Base-by-base conservation (phyloP, 2,329 filamentous ascomycete genomes). In the Aspergillus hortae region DNA sequence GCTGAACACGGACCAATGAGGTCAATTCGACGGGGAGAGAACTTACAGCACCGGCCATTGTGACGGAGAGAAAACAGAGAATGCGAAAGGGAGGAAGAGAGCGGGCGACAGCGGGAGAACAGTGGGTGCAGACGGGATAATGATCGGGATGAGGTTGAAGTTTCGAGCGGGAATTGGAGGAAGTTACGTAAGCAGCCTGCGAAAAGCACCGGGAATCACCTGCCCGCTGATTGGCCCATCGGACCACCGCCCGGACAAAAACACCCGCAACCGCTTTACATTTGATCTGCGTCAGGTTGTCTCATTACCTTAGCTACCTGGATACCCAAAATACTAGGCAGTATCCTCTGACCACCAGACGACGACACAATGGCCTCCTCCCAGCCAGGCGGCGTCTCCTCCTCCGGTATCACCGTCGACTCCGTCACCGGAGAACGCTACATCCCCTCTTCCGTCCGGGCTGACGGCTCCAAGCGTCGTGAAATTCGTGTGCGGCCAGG, bases 401-500 rank as follows among this genome's bases (percentile, higher is more conserved):
- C 60, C 46, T 78, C 89, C 38, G 89, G 89, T 61, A 92, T 92
- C 67, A 87, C 92, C 62, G 87, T 87, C 48, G 86, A 92, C 68
- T 82, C 85, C 46, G 70, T 73, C 57, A 89, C 84, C 61, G 95
- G 94, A 67, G 84, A 91, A 67, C 89, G 92, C 42, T 87, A 91
- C 62, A 97, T 99, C 52, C 94, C 94, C 23, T 83, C 92, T 41
- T 97, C 92, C 0, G 77, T 84, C 41, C 88, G 95, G 49, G 76
- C 94, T 21, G 94, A 99, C 68, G 94, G 94, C 52, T 90, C 88
- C 46, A 89, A 89, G n/a, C 85, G 94, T 51, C 95, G 89, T 67
- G 92, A 96, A 65, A 97, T 97, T 68, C 90, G 90, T 66, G 90
- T 99, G 55, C 85, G 90, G 27, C 92, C 94, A 0, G 95, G 94